Evolutionary conservation across 768 basidiomycete genomes (phyloP).

Genomic region (Sporobolomyces phaffii): DNA sequence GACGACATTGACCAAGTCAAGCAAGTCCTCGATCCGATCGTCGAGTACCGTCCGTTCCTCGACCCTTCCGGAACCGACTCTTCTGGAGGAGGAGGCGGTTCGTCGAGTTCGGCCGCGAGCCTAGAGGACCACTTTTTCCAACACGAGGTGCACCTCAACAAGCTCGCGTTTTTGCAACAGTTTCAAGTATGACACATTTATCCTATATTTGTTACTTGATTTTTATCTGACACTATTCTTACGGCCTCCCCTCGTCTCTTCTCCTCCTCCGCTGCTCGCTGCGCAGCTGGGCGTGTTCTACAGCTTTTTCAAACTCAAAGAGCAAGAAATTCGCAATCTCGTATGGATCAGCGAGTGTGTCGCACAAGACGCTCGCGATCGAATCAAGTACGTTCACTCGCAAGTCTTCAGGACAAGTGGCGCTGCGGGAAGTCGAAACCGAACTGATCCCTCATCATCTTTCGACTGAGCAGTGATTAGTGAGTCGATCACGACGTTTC

Average conservation of each 20-base stretch:
- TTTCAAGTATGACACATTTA: too few species aligned
- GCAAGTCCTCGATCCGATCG: constrained; percentile 72
- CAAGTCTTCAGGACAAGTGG: too few species aligned
- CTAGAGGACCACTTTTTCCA: constrained; percentile 92
- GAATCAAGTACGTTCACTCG: constrained; percentile 35
- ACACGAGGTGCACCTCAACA: constrained; percentile 88
- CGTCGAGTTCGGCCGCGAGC: constrained; percentile 51
- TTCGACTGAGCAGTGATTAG: too few species aligned
- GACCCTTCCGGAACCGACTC: constrained; percentile 51
- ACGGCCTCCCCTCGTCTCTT: too few species aligned
- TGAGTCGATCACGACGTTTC: too few species aligned
- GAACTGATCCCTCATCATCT: too few species aligned
- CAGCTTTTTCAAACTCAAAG: constrained; percentile 64
- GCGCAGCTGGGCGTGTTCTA: constrained; percentile 78
- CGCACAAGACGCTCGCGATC: constrained; percentile 76
- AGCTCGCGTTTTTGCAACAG: constrained; percentile 89
- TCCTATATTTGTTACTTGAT: too few species aligned
- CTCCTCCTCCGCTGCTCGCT: too few species aligned
- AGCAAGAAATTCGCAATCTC: constrained; percentile 51
- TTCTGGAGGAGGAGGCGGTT: constrained; percentile 42
- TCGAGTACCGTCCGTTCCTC: constrained; percentile 89
- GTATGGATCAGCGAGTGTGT: constrained; percentile 69
- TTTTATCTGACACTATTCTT: too few species aligned
- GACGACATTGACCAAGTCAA: constrained; percentile 94
- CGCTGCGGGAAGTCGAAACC: too few species aligned